Evolutionary conservation across 176 grass and related monocot species (phyloP), one percentile per base, ranked within the genome.

Genomic region (Musa acuminata): DNA sequence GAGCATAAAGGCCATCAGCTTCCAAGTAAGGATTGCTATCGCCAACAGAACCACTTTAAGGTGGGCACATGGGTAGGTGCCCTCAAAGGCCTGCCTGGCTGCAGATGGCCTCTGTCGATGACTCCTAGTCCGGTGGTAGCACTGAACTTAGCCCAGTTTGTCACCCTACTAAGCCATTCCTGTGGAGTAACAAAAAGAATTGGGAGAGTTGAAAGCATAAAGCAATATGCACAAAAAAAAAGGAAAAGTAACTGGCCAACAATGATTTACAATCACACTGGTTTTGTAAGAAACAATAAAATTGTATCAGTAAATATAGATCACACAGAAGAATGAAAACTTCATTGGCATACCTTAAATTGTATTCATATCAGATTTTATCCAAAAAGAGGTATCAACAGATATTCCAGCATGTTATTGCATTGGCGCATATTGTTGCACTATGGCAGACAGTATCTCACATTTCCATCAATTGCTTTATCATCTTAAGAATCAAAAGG

Each of bases 381-480:
- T 85, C 96, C 91, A 71, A 99, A 85, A 68, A 99, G 95, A 11
- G 35, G 96, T 99, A 75, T 99, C 96, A 9, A 99, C 96, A 58
- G 96, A 95, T 80, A 91, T 99, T 79, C 96, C 96, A 20, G 96
- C 91, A 82, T 99, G 91, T 99, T 74, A 99, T 78, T 59, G 96
- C 96, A 86, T 99, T 99, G 69, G 91, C 83, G 55, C 96, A 99
- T 63, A 99, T 95, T 29, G 96, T 92, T 59, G 96, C 91, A 54
- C 91, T 99, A 78, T 99, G 96, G 85, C 91, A 99, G 67, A 99
- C 91, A 79, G 87, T 99, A 75, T 99, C 95, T 80, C 96, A 89
- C 96, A 99, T 99, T 85, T 99, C 96, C 79, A 99, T 88, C 1
- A 88, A 89, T 73, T 99, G 96, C 83, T 99, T 99, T 87, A 95